Conservation (phyloP, 2,329 filamentous ascomycete genomes). For the Fusarium equiseti region DNA sequence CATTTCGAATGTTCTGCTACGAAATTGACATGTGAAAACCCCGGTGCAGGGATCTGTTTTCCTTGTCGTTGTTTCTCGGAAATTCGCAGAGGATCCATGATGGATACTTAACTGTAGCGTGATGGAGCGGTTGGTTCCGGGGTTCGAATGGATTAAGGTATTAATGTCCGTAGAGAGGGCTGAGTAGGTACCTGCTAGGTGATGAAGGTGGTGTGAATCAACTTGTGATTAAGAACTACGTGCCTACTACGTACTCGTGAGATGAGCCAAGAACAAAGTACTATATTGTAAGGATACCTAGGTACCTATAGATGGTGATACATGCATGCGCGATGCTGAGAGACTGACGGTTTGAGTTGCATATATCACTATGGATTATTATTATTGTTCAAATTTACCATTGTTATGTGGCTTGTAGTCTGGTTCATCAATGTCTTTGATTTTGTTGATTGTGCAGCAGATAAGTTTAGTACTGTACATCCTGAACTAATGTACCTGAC, state of each 20-base stretch:
- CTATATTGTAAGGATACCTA: not conserved
- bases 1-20: not conserved
- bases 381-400: not conserved
- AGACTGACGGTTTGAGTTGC: not conserved
- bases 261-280: not conserved
- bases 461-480: not conserved
- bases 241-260: not conserved
- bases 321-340: not conserved
- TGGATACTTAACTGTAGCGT: constrained; percentile 8
- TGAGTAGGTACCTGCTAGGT: not conserved
- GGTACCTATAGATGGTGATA: too few species aligned
- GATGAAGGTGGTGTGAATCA: constrained; percentile 33
- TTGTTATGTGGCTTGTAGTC: constrained; percentile 16
- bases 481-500: constrained; percentile 26
- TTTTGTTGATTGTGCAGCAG: not conserved
- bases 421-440: constrained; percentile 19
- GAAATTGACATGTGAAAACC: constrained; percentile 34
- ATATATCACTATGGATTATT: not conserved
- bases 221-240: constrained; percentile 28
- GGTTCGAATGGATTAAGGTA: constrained; percentile 1
- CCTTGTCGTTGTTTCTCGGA: constrained; percentile 24
- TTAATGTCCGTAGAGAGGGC: constrained; percentile 1
- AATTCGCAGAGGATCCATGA: constrained; percentile 26
- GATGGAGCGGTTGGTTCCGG: constrained; percentile 20
- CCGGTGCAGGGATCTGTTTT: constrained; percentile 16